Percentiles rank a stretch among this genome's conserved stretches.
These are phyloP conservation scores for Mycena metata DNA, from an alignment of 768 basidiomycete species.

Conservation along the genomic window DNA sequence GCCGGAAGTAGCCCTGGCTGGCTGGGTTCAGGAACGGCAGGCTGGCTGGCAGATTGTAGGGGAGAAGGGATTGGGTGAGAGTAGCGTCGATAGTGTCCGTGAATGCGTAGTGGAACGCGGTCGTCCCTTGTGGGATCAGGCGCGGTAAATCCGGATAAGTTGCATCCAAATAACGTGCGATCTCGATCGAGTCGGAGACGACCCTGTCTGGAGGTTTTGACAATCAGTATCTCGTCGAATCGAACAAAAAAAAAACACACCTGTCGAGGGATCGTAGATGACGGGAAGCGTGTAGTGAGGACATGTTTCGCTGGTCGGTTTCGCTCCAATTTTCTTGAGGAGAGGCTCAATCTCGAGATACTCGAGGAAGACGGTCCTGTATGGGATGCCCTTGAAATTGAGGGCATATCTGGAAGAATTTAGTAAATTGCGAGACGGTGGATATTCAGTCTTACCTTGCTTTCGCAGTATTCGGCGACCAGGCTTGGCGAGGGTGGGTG, in stretches of 20 bases:
- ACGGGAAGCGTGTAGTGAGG: constrained; percentile 62
- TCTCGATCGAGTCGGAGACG: constrained; percentile 59
- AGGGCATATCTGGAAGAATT: constrained; percentile 45
- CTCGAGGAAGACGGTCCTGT: constrained; percentile 66
- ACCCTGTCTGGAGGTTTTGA: constrained; percentile 27
- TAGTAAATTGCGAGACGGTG: not conserved
- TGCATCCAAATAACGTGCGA: constrained; percentile 65
- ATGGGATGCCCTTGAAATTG: constrained; percentile 54
- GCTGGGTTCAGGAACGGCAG: constrained; percentile 46
- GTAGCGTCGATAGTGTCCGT: constrained; percentile 35
- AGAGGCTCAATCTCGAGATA: constrained; percentile 60
- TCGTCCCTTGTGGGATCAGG: constrained; percentile 54
- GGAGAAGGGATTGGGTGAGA: constrained; percentile 25
- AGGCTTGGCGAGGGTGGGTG: constrained; percentile 44
- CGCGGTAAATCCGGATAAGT: constrained; percentile 57
- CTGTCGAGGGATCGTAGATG: constrained; percentile 62
- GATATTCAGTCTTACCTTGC: constrained; percentile 43
- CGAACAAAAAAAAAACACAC: not conserved
- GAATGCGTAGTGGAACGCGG: constrained; percentile 54
- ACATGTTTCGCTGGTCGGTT: constrained; percentile 52
- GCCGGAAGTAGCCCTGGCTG: constrained; percentile 56
- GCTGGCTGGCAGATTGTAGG: constrained; percentile 41
- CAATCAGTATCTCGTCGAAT: not conserved
- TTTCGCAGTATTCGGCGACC: constrained; percentile 53
- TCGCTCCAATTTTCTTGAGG: constrained; percentile 52